A percentile compares a stretch with the other conserved stretches of the same genome.
phyloP scores from a whole-genome alignment of 2,329 filamentous ascomycete genomes.

The Calycina marina region DNA sequence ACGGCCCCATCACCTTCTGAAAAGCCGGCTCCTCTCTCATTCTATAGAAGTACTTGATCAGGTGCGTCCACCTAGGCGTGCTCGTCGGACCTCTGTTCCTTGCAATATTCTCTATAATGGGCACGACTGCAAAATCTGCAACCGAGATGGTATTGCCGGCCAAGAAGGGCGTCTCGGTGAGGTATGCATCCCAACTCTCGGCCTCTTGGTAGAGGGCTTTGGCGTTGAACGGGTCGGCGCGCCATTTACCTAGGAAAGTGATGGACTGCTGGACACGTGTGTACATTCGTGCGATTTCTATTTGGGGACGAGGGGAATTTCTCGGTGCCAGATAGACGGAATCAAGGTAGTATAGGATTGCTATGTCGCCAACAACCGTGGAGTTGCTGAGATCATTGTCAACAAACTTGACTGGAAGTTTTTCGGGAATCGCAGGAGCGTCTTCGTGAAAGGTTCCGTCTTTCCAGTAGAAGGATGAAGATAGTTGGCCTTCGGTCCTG shows the following conservation, averaged over 20 bases:
- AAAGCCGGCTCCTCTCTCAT: conserved; percentile 11
- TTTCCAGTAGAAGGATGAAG: conserved; percentile 19
- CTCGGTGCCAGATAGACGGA: conserved; percentile 30
- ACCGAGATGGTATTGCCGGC: conserved; percentile 28
- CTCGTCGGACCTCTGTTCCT: conserved; percentile 21
- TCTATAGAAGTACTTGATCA: conserved; percentile 12
- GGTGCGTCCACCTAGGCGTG: conserved; percentile 16
- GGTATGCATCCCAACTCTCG: conserved; percentile 13
- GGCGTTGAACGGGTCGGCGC: conserved; percentile 9
- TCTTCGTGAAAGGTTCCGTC: conserved; percentile 11
- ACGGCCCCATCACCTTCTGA: conserved; percentile 1
- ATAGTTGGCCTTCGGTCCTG: conserved; percentile 20
- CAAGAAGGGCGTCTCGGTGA: conserved; percentile 26
- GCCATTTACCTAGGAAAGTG: conserved; percentile 14
- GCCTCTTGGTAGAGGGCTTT: conserved; percentile 19
- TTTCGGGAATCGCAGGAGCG: conserved; percentile 9
- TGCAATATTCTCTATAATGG: conserved; percentile 34
- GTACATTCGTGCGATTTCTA: conserved; percentile 16
- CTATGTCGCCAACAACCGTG: conserved; percentile 32
- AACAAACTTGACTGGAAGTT: conserved; percentile 31
- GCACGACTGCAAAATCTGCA: conserved; percentile 43
- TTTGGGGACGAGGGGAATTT: conserved; percentile 2
- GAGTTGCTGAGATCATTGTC: conserved; percentile 38
- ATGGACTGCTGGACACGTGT: conserved; percentile 15
- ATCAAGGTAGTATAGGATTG: conserved; percentile 47